A percentile compares a stretch with the other conserved stretches of the same genome.
Conservation (phyloP, 2,329 filamentous ascomycete species). For the Xylaria polymorpha region DNA sequence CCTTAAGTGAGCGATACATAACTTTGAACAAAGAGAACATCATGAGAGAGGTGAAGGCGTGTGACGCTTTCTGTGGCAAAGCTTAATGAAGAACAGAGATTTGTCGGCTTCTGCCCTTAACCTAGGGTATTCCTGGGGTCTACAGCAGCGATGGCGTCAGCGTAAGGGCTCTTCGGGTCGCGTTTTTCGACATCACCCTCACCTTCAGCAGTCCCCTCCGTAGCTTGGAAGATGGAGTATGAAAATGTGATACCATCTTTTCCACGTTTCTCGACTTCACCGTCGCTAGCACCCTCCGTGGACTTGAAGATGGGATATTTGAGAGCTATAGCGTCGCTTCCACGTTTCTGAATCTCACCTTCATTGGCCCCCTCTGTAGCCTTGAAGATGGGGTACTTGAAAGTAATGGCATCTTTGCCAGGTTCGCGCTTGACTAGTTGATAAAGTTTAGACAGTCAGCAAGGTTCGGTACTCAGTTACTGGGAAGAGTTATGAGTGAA, state of each 20-base stretch:
- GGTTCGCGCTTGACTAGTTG: constrained; percentile 6
- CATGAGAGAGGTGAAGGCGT: too few relatives aligned
- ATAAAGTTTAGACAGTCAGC: neutral
- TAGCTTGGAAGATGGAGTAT: neutral
- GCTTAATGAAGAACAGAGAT: too few relatives aligned
- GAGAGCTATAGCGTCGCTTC: neutral
- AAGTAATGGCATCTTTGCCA: constrained; percentile 5
- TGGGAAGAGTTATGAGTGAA: neutral
- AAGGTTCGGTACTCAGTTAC: neutral
- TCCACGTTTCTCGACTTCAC: neutral
- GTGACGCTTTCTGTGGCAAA: too few relatives aligned
- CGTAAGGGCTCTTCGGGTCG: constrained; percentile 6
- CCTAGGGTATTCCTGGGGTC: constrained; percentile 13
- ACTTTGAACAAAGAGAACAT: too few relatives aligned
- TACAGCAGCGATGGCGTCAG: constrained; percentile 18
- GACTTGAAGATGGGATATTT: constrained; percentile 8
- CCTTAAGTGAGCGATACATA: too few relatives aligned
- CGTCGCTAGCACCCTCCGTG: neutral
- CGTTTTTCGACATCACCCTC: constrained; percentile 3
- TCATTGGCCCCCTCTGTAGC: neutral
- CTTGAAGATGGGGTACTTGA: constrained; percentile 17
- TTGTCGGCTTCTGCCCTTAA: neutral
- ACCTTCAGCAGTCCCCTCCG: neutral
- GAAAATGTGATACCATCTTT: neutral
- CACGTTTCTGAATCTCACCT: constrained; percentile 2